These are phyloP conservation scores for Stagonosporopsis cucurbitacearum DNA, from an alignment of 2,329 filamentous ascomycete genomes.

Conservation along the genomic window DNA sequence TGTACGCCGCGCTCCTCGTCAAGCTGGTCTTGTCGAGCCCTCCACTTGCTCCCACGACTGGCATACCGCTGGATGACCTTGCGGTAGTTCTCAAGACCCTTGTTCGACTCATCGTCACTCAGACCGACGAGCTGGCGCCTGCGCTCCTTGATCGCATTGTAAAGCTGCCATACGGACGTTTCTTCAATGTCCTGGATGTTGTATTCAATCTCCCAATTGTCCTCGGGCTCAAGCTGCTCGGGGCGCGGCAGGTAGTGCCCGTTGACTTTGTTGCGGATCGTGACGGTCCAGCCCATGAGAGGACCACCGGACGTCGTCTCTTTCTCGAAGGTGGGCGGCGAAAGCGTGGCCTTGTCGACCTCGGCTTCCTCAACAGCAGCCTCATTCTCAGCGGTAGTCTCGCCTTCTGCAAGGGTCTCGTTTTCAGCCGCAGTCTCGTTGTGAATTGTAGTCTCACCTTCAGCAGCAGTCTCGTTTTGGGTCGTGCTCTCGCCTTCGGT, in stretches of 20 bases:
- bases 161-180: constrained; percentile 25
- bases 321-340: background rate
- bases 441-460: too few relatives aligned
- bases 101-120: constrained; percentile 52
- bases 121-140: constrained; percentile 54
- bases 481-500: constrained; percentile 7
- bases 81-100: constrained; percentile 53
- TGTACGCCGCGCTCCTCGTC: constrained; percentile 55
- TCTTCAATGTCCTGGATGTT: constrained; percentile 65
- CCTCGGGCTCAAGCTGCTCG: constrained; percentile 49
- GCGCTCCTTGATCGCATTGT: constrained; percentile 58
- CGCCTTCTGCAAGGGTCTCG: constrained; percentile 14
- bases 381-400: background rate
- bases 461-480: background rate
- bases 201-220: constrained; percentile 80
- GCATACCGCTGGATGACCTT: constrained; percentile 56
- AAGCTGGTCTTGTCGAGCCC: constrained; percentile 60
- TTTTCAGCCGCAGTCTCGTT: background rate
- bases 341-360: background rate
- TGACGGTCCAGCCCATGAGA: constrained; percentile 74
- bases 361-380: background rate
- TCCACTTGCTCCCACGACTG: constrained; percentile 64
- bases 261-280: constrained; percentile 75
- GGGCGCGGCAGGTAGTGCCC: constrained; percentile 69
- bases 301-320: constrained; percentile 27